Evolutionary conservation across 2,329 filamentous ascomycete species (phyloP), one percentile per base, ranked within the genome.

Genomic region (Fusarium clavum): DNA sequence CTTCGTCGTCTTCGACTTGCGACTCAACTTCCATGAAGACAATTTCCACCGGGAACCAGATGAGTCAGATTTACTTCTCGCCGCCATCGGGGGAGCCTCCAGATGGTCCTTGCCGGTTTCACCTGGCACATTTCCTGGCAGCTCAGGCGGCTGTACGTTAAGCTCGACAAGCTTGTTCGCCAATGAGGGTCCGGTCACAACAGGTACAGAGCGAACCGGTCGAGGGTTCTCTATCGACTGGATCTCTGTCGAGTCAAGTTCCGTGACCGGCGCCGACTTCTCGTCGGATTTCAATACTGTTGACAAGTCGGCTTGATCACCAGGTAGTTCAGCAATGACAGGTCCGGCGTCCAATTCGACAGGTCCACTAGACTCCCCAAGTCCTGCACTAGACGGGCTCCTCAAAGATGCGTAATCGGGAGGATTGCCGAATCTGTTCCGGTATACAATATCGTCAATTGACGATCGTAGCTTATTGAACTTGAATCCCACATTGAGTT

Each of bases 391-490:
- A 0, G 71, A 74, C 0, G 73, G 59, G 13, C 73, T 74, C 12
- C 48, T 48, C 1, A 72, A 7, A 3, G 71, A 72, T 1, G 63
- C 20, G 32, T 68, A 65, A 9, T 61, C 70, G 0, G 61, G 67
- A 3, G 65, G 46, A 1, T 49, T 67, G 0, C 44, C 70, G 2
- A 75, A 75, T 4, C 73, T 72, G 34, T 75, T 72, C 18, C 54
- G 57, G 9, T 75, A 74, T 14, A 75, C 62, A 2, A 74, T 60
- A 4, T 72, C 57, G 22, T 75, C 72, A 1, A 75, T 48, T 0
- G 47, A 48, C 1, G 44, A 56, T 30, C 73, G 66, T 1, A 75
- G 45, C 8, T 73, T 74, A 40, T 75, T 75, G 25, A 75, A 75
- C 18, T 64, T 75, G 53, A 74, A 75, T 1, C 67, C 73, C 2